Base-by-base conservation (phyloP, 495 filamentous ascomycete genomes). In the Aspergillus ellipticus region DNA sequence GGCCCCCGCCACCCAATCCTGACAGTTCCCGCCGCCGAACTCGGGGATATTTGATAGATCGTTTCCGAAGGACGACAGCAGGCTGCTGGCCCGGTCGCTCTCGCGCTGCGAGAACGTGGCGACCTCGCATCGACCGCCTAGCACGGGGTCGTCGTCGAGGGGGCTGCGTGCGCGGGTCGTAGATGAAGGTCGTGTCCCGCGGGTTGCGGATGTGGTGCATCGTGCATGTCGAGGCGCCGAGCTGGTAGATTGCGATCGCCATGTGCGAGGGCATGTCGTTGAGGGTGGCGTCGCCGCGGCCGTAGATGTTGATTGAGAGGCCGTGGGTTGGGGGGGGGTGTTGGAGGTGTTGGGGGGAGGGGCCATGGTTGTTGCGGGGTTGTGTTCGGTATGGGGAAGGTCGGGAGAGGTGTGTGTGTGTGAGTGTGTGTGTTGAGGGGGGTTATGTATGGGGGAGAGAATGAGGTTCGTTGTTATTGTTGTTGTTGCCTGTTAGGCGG, bases 201-300 rank as follows among this genome's bases (percentile, higher is more conserved):
- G 59, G 58, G 21, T 58, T 62, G 50, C 63, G 63, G 19, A 66
- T 63, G 22, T 63, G 63, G 54, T 66, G 51, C 56, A 66, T 63
- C 49, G 60, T 42, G 48, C 63, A 66, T 53, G 42, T 58, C 17
- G 53, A 24, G 19, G 62, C 51, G 41, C 53, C 54, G 1, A 42
- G 2, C 8, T 50, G 19, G 33, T 61, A 60, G 6, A 66, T 35
- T 0, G 58, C 60, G 37, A 66, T 58, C 6, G 51, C 55, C 55
- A 65, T 54, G 49, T 65, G 62, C 1, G 62, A 61, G 29, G 62
- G 62, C 11, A 49, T 43, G 46, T 65, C 62, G 19, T 54, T 60
- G 48, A 60, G 63, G 17, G 53, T 26, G 26, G 54, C 61, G 45
- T 61, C 48, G 42, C 63, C 63, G 31, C 63, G 61, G 45, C 63